Evolutionary conservation across 495 filamentous ascomycete genomes (phyloP).

Genomic region (Daldinia concentrica): DNA sequence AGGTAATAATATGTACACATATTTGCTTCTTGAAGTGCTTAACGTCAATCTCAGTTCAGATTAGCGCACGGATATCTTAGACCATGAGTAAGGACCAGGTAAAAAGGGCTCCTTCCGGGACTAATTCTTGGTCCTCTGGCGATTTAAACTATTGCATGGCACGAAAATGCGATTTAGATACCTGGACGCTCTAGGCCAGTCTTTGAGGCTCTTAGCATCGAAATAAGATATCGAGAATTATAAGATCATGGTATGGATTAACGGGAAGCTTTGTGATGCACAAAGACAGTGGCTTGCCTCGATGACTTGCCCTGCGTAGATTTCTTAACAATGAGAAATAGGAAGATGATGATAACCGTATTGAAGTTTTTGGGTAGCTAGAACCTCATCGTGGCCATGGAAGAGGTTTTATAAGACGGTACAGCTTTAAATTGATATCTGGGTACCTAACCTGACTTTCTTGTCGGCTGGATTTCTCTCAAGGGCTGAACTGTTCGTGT

Average conservation of each 20-base stretch:
- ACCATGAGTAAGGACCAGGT: not conserved
- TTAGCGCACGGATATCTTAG: not conserved
- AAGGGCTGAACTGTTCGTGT: slow-evolving; percentile 15
- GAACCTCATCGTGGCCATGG: not conserved
- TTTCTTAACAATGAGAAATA: not conserved
- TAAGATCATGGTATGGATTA: not conserved
- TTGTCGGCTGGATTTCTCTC: not conserved
- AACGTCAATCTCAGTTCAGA: not conserved
- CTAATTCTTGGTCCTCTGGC: not conserved
- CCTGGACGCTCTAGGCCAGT: not conserved
- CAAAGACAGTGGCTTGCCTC: not conserved
- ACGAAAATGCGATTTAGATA: not conserved
- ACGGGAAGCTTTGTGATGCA: not conserved
- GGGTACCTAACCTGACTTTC: not conserved
- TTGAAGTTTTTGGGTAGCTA: not conserved
- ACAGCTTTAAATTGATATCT: not conserved
- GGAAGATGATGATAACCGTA: not conserved
- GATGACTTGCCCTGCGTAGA: too few relatives aligned
- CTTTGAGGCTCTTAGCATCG: not conserved
- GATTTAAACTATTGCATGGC: not conserved
- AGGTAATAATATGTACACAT: slow-evolving; percentile 51
- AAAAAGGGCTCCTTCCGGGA: not conserved
- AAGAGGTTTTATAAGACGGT: slow-evolving; percentile 14
- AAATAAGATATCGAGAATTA: not conserved
- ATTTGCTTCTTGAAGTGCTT: not conserved